These are phyloP conservation scores for Akanthomyces uredinophilus DNA, from an alignment of 2,329 filamentous ascomycete species.

Conservation along the genomic window DNA sequence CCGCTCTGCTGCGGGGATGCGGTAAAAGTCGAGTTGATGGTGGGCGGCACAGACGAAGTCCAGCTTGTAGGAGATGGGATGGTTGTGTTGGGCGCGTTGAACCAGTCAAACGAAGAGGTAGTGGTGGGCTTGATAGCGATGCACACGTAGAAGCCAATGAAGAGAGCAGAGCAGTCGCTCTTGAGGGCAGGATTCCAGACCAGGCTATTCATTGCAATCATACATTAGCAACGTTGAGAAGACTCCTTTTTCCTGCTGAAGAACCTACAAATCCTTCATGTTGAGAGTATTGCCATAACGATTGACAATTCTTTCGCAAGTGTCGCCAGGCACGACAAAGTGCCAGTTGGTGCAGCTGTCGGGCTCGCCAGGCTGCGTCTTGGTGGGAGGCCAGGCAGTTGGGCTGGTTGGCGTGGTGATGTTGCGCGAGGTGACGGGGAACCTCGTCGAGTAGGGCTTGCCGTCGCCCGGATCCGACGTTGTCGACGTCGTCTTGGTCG, in stretches of 20 bases:
- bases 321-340: conserved; percentile 9
- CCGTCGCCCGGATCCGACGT: not conserved
- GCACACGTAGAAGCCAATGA: conserved; percentile 12
- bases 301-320: conserved; percentile 13
- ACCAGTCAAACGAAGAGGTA: not conserved
- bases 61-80: not conserved
- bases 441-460: conserved; percentile 8
- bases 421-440: conserved; percentile 12
- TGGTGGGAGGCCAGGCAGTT: conserved; percentile 18
- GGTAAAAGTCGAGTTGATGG: not conserved
- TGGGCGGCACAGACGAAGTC: not conserved
- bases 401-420: conserved; percentile 11
- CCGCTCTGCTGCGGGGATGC: conserved; percentile 6
- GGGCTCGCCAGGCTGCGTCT: conserved; percentile 20
- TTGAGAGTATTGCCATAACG: not conserved
- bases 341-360: conserved; percentile 18
- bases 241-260: not conserved
- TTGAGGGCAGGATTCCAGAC: conserved; percentile 17
- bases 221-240: not conserved
- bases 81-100: conserved; percentile 6
- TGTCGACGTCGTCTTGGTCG: not conserved
- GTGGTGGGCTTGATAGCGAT: not conserved
- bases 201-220: not conserved
- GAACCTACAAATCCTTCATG: conserved; percentile 6
- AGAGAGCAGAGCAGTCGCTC: conserved; percentile 17